Conservation (phyloP, 106 monocot species). For the Platanthera zijinensis region DNA sequence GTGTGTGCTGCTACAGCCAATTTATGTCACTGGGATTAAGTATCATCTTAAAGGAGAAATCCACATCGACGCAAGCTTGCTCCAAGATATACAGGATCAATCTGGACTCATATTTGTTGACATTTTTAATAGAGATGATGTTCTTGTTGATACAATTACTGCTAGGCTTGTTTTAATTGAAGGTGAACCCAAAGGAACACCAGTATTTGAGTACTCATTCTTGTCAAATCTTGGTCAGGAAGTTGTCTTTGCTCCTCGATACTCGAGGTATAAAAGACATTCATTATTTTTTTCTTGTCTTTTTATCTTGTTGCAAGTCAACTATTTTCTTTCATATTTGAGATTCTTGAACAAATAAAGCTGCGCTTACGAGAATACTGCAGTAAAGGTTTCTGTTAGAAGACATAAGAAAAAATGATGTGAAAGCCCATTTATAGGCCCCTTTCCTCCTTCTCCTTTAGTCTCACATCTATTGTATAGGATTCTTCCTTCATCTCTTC, state of each 20-base stretch:
- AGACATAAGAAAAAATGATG: too few relatives aligned
- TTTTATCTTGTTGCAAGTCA: not conserved
- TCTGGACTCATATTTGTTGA: conserved; percentile 59
- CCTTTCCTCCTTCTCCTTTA: too few relatives aligned
- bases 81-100: conserved; percentile 21
- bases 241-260: conserved; percentile 52
- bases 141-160: conserved; percentile 31
- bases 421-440: too few relatives aligned
- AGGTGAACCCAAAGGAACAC: conserved; percentile 13
- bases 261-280: conserved; percentile 47
- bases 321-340: not conserved
- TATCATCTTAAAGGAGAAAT: conserved; percentile 82
- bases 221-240: conserved; percentile 75
- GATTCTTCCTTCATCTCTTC: too few relatives aligned
- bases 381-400: not conserved
- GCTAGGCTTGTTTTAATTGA: conserved; percentile 25
- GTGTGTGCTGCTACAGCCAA: conserved; percentile 39
- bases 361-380: not conserved
- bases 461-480: too few relatives aligned
- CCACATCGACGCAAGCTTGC: conserved; percentile 30
- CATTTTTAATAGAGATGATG: conserved; percentile 39
- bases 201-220: conserved; percentile 57
- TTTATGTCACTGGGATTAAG: conserved; percentile 66
- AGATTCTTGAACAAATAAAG: not conserved
- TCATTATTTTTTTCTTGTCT: not conserved